A percentile compares a stretch with the other conserved stretches of the same genome.
These are phyloP conservation scores for Abelmoschus esculentus DNA, from an alignment of 345 rosid species.

Conservation along the genomic window DNA sequence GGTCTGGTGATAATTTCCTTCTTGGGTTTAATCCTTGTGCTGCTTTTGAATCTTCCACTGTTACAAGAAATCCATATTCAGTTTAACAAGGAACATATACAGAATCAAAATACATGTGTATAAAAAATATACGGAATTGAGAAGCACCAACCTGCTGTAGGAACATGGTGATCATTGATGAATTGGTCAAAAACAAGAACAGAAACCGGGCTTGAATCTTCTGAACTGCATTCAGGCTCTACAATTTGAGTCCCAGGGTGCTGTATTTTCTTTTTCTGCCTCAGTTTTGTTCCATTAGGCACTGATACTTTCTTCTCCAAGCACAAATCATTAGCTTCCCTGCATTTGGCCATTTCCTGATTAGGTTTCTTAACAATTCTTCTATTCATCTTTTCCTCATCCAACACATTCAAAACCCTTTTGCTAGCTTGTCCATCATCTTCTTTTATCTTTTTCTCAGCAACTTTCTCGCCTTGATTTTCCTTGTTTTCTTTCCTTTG, in stretches of 20 bases:
- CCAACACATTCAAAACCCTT: conserved; percentile 9
- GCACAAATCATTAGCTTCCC: conserved; percentile 5
- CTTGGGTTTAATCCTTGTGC: conserved; percentile 16
- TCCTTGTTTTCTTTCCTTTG: conserved; percentile 25
- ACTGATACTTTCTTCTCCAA: conserved; percentile 12
- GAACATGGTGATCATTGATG: conserved; percentile 25
- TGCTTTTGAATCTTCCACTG: conserved; percentile 19
- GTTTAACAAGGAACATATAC: background rate
- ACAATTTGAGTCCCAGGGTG: conserved; percentile 5
- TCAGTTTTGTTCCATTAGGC: too few species aligned
- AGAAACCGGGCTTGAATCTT: conserved; percentile 84
- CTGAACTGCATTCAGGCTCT: conserved; percentile 42
- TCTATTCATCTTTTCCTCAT: conserved; percentile 4
- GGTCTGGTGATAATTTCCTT: conserved; percentile 14
- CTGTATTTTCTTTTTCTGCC: conserved; percentile 5
- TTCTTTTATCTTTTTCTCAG: conserved; percentile 8
- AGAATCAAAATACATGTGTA: background rate
- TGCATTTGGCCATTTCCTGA: background rate
- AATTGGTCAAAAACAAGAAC: conserved; percentile 67
- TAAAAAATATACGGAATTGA: background rate
- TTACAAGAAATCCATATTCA: background rate
- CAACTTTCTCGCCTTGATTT: background rate
- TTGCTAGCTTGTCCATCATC: conserved; percentile 16
- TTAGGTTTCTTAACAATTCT: background rate
- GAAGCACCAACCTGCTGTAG: conserved; percentile 32